Evolutionary conservation across 2,329 filamentous ascomycete species (phyloP), one percentile per base, ranked within the genome.

Genomic region (Fusarium sp.): DNA sequence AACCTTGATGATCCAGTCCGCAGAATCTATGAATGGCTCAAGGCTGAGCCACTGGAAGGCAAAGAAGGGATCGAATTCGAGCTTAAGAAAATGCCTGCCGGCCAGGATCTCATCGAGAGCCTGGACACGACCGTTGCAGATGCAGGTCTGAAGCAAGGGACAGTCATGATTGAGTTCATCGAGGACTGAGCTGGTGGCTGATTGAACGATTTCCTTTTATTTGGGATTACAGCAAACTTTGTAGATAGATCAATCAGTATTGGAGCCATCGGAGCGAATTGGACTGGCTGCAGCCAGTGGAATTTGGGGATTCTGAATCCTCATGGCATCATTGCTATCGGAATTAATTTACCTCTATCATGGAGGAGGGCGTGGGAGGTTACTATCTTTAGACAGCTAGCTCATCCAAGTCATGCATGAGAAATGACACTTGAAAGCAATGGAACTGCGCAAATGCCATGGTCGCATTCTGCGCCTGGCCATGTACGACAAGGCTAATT

Each of bases 11-110:
- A 99, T 64, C 86, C 88, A 2, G 94, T 99, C 18, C 88, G 90
- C 61, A 90, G 93, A 18, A 91, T 99, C 49, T 99, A 95, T 81
- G 96, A 99, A 83, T 99, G 95, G 94, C 90, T 99, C 73, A 99
- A 98, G 84, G 92, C 95, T 2, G 90, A 92, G 66, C 93, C 94
- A 4, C 82, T 97, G 54, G 92, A 95, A 73, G 94, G 92, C 76
- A 95, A 94, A 81, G 88, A 89, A 35, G 93, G 92, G 0, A 82
- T 92, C 18, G 88, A 90, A 69, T 99, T 99, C 82, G 95, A 98
- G 80, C 87, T 99, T 73, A 94, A 96, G 80, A 89, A 89, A 70
- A 92, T 97, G 90, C 88, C 88, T 0, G 85, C 85, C 69, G 94
- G 94, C 52, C 92, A 92, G 79, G 96, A 99, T 77, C 83, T 99